A percentile compares a stretch with the other conserved stretches of the same genome.
These are phyloP conservation scores for Hypoxylon sp. DNA, from an alignment of 2,329 filamentous ascomycete genomes.

Conservation along the genomic window DNA sequence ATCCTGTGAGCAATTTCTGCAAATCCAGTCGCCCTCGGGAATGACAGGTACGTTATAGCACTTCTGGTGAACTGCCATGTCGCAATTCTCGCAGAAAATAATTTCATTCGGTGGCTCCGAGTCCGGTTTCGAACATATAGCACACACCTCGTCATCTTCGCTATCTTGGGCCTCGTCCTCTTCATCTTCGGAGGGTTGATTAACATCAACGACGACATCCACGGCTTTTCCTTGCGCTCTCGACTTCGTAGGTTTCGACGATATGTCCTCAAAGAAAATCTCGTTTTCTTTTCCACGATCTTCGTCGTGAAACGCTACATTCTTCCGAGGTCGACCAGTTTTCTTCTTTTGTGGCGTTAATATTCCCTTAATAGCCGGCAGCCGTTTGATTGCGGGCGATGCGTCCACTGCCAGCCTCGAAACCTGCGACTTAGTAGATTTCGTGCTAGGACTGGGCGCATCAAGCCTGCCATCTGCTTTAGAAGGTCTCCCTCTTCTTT, in stretches of 20 bases:
- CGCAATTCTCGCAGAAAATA: slow-evolving; percentile 74
- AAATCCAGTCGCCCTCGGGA: slow-evolving; percentile 74
- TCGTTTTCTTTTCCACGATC: slow-evolving; percentile 55
- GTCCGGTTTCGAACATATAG: slow-evolving; percentile 68
- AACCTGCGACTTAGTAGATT: slow-evolving; percentile 35
- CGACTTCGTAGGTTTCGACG: slow-evolving; percentile 54
- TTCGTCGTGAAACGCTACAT: slow-evolving; percentile 64
- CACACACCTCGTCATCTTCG: slow-evolving; percentile 68
- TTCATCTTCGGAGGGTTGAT: slow-evolving; percentile 39
- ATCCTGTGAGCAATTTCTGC: slow-evolving; percentile 67
- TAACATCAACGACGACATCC: slow-evolving; percentile 35
- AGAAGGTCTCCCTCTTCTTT: slow-evolving; percentile 44
- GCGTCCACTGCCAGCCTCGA: slow-evolving; percentile 22
- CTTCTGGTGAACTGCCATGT: slow-evolving; percentile 71
- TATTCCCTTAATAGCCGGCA: slow-evolving; percentile 65
- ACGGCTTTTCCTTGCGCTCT: slow-evolving; percentile 40
- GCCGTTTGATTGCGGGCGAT: slow-evolving; percentile 19
- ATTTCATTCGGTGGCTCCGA: slow-evolving; percentile 72
- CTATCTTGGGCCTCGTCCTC: slow-evolving; percentile 52
- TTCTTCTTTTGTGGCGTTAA: slow-evolving; percentile 66
- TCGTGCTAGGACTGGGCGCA: slow-evolving; percentile 14
- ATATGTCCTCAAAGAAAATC: slow-evolving; percentile 66
- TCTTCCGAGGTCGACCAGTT: slow-evolving; percentile 61
- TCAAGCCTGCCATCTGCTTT: slow-evolving; percentile 29
- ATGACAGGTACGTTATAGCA: slow-evolving; percentile 70